These are phyloP conservation scores for Magnusiomyces ingens DNA, from an alignment of 1,139 yeast genomes.

Conservation along the genomic window DNA sequence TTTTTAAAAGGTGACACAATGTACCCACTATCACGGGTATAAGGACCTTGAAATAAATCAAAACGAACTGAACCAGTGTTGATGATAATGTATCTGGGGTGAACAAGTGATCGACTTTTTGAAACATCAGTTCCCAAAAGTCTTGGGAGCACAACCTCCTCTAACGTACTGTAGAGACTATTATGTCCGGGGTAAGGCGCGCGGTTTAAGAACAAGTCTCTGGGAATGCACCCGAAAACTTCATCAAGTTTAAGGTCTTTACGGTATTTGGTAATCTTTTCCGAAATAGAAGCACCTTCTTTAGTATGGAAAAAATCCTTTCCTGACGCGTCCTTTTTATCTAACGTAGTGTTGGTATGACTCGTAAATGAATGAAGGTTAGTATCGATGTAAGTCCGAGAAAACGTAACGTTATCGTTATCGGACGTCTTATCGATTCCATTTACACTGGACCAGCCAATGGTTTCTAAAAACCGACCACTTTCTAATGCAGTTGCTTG, in stretches of 20 bases:
- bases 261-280: constrained; percentile 42
- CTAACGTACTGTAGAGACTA: constrained; percentile 57
- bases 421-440: constrained; percentile 21
- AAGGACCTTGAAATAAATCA: constrained; percentile 80
- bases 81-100: constrained; percentile 56
- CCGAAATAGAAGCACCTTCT: constrained; percentile 46
- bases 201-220: constrained; percentile 59
- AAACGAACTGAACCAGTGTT: constrained; percentile 89
- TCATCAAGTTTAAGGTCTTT: constrained; percentile 47
- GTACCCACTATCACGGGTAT: constrained; percentile 71
- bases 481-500: constrained; percentile 74
- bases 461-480: constrained; percentile 88
- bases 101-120: constrained; percentile 14
- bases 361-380: constrained; percentile 59
- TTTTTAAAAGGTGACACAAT: constrained; percentile 84
- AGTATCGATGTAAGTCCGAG: constrained; percentile 74
- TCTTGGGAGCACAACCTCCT: constrained; percentile 53
- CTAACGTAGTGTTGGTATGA: constrained; percentile 43
- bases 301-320: constrained; percentile 38
- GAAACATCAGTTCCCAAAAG: constrained; percentile 33
- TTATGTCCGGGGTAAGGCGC: constrained; percentile 58
- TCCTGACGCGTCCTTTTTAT: constrained; percentile 6
- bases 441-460: constrained; percentile 73
- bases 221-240: constrained; percentile 58
- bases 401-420: constrained; percentile 28